Percentiles rank a stretch among this genome's conserved stretches.
These are phyloP conservation scores for Magnolia sinica DNA, from an alignment of 164 flowering plant genomes.

Conservation along the genomic window DNA sequence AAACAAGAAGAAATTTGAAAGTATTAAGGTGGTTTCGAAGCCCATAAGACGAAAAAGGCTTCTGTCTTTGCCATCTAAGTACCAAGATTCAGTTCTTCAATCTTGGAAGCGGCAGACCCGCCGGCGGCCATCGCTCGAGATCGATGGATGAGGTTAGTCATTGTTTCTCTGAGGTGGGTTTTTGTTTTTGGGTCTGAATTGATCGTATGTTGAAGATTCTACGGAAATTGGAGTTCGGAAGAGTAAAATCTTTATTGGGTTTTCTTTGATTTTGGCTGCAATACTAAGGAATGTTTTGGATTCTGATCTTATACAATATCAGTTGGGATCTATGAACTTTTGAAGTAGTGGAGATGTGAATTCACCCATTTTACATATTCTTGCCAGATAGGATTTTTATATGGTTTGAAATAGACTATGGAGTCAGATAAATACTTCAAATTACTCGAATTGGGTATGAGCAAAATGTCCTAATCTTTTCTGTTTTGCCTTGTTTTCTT, in stretches of 20 bases:
- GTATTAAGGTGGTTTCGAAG: slow-evolving; percentile 15
- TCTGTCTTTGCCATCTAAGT: slow-evolving; percentile 41
- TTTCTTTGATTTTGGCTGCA: not conserved
- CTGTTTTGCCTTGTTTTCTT: not conserved
- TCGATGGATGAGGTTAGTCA: slow-evolving; percentile 14
- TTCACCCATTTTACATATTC: not conserved
- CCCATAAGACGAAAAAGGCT: slow-evolving; percentile 25
- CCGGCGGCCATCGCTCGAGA: slow-evolving; percentile 1
- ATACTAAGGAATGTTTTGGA: not conserved
- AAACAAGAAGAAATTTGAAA: not conserved
- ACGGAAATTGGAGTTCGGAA: not conserved
- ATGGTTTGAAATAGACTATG: not conserved
- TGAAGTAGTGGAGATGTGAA: not conserved
- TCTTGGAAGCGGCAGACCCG: slow-evolving; percentile 34
- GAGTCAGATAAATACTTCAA: not conserved
- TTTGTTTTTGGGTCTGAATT: slow-evolving; percentile 10
- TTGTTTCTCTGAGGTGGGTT: slow-evolving; percentile 17
- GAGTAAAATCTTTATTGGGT: not conserved
- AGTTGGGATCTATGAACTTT: slow-evolving; percentile 10
- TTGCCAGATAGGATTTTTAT: not conserved
- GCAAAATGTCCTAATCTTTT: not conserved
- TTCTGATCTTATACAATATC: slow-evolving; percentile 7
- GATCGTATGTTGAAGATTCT: slow-evolving; percentile 5
- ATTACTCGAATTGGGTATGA: not conserved
- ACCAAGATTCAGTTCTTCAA: slow-evolving; percentile 43